Evolutionary conservation across 2,329 filamentous ascomycete genomes (phyloP).

Genomic region (Mycocentrospora acerina): DNA sequence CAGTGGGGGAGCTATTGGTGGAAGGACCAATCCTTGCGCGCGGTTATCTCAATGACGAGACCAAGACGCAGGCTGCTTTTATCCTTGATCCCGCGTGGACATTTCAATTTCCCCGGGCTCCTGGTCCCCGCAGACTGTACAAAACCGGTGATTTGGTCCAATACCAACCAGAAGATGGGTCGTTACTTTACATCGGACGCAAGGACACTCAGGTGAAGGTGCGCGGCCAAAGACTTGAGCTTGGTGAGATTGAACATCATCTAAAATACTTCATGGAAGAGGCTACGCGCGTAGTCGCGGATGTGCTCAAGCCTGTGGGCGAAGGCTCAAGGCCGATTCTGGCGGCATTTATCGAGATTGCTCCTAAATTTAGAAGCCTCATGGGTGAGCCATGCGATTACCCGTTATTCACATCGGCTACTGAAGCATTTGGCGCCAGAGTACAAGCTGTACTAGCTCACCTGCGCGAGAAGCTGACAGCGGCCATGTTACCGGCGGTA

Average conservation of each 20-base stretch:
- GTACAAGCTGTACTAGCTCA: too few species aligned
- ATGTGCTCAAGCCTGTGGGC: too few species aligned
- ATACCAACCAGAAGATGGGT: conserved; percentile 5
- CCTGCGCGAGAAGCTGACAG: too few species aligned
- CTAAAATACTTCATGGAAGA: too few species aligned
- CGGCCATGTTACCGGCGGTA: too few species aligned
- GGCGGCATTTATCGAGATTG: too few species aligned
- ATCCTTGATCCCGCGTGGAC: background rate
- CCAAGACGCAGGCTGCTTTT: conserved; percentile 36
- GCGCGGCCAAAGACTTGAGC: conserved; percentile 11
- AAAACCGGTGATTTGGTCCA: conserved; percentile 9
- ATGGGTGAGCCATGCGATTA: too few species aligned
- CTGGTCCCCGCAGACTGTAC: conserved; percentile 7
- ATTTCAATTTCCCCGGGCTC: background rate
- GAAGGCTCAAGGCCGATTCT: too few species aligned
- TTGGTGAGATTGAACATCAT: conserved; percentile 14
- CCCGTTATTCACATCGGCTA: too few species aligned
- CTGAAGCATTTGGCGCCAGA: too few species aligned
- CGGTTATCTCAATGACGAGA: conserved; percentile 19
- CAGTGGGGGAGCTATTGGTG: conserved; percentile 18
- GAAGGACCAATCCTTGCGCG: conserved; percentile 21
- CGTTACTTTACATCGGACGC: conserved; percentile 7
- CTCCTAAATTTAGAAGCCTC: too few species aligned
- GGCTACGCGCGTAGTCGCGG: too few species aligned
- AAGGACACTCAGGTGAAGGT: conserved; percentile 13